Conservation (phyloP, 2,329 filamentous ascomycete species). For the Pseudogymnoascus sp. region DNA sequence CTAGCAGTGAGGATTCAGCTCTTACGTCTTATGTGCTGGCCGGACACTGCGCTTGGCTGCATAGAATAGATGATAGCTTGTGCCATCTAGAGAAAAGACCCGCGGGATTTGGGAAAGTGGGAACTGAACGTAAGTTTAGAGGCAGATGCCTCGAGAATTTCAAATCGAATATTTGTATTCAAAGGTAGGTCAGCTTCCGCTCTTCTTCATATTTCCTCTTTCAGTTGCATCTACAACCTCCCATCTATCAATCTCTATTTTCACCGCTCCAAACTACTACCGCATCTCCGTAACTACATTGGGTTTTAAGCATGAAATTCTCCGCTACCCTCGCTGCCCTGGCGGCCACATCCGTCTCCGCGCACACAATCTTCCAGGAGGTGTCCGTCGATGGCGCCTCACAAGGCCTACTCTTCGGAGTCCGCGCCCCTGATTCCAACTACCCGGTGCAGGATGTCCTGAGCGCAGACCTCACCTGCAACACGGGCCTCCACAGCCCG, state of each 20-base stretch:
- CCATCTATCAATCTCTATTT: constrained; percentile 1
- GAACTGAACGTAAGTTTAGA: not conserved
- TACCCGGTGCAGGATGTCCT: constrained; percentile 43
- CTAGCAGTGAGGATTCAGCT: not conserved
- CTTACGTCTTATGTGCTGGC: not conserved
- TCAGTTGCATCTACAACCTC: not conserved
- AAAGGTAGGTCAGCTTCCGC: not conserved
- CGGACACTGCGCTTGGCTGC: constrained; percentile 1
- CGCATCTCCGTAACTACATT: not conserved
- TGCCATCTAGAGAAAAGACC: not conserved
- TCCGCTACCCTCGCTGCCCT: constrained; percentile 9
- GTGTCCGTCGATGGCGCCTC: constrained; percentile 43
- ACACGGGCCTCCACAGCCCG: constrained; percentile 32
- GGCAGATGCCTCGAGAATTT: not conserved
- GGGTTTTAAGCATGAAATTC: not conserved
- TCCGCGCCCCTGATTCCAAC: constrained; percentile 42
- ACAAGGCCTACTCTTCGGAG: constrained; percentile 41
- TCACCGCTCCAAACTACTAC: not conserved
- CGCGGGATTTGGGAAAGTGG: not conserved
- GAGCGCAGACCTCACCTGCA: constrained; percentile 40
- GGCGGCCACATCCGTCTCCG: constrained; percentile 29
- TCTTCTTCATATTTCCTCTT: not conserved
- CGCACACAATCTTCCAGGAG: constrained; percentile 39
- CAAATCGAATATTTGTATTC: not conserved
- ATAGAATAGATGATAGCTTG: constrained; percentile 8